Conservation (phyloP, 805 yeast genomes). For the Nakazawaea pomicola region DNA sequence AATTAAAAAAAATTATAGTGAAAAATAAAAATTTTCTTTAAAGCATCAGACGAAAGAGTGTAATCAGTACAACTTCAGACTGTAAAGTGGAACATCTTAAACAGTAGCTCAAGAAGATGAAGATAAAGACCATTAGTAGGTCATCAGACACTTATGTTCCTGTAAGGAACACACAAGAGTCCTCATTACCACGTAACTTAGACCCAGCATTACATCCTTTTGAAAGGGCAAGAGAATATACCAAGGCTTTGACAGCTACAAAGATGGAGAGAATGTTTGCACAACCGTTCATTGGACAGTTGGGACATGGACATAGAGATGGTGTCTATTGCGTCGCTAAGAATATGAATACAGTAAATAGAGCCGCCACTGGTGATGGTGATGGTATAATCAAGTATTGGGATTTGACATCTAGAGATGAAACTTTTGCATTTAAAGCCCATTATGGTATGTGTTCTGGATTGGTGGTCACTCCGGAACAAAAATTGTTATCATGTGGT, state of each 20-base stretch:
- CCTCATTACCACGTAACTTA: constrained; percentile 80
- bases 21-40: not conserved
- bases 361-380: constrained; percentile 87
- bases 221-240: constrained; percentile 94
- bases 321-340: constrained; percentile 88
- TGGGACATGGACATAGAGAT: constrained; percentile 93
- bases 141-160: constrained; percentile 93
- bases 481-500: constrained; percentile 75
- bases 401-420: constrained; percentile 80
- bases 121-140: constrained; percentile 82
- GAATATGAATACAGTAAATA: constrained; percentile 62
- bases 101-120: no score
- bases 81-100: no score
- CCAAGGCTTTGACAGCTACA: constrained; percentile 91
- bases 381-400: constrained; percentile 94
- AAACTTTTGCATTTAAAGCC: constrained; percentile 73
- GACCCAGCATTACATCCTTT: constrained; percentile 95
- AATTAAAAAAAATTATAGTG: not conserved
- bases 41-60: not conserved
- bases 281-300: constrained; percentile 91
- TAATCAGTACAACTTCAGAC: no score
- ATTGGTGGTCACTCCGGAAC: constrained; percentile 56
- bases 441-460: constrained; percentile 91
- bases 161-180: constrained; percentile 83
- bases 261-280: constrained; percentile 96